Evolutionary conservation across 1,139 yeast genomes (phyloP).

Genomic region (Diutina pseudorugosa): DNA sequence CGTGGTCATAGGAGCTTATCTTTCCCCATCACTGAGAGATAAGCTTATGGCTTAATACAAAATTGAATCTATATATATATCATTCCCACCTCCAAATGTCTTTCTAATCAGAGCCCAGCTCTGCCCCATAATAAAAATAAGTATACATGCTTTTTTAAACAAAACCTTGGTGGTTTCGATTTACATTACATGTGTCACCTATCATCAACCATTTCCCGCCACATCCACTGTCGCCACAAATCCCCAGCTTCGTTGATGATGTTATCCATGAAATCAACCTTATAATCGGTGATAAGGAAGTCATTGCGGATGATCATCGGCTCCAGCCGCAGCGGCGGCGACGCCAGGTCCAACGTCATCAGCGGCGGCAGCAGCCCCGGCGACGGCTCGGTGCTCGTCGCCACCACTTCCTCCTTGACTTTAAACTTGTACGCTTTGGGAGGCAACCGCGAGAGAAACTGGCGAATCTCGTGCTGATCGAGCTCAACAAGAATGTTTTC

Average conservation of each 20-base stretch:
- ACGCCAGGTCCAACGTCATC: neutral
- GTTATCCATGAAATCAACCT: conserved; percentile 47
- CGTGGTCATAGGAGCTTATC: too few relatives aligned
- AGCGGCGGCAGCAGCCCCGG: neutral
- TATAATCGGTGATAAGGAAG: conserved; percentile 8
- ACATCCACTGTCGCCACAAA: conserved; percentile 78
- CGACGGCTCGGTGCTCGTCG: neutral
- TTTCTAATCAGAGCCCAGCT: neutral
- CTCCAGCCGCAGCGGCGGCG: neutral
- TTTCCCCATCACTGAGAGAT: neutral
- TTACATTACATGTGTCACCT: neutral
- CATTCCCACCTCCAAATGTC: neutral
- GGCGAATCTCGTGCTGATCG: conserved; percentile 83
- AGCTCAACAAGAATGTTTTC: conserved; percentile 70
- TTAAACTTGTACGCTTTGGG: conserved; percentile 25
- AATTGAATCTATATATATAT: neutral
- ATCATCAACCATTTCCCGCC: conserved; percentile 39
- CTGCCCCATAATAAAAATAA: neutral
- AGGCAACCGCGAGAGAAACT: conserved; percentile 51
- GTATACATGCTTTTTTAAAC: too few relatives aligned
- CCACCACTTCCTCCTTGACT: conserved; percentile 9
- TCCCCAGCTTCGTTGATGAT: conserved; percentile 75
- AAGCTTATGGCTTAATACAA: too few relatives aligned
- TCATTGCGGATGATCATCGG: conserved; percentile 20
- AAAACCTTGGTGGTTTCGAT: neutral